phyloP scores from a whole-genome alignment of 1,139 yeast genomes.

The Nadsonia starkeyi-henricii region DNA sequence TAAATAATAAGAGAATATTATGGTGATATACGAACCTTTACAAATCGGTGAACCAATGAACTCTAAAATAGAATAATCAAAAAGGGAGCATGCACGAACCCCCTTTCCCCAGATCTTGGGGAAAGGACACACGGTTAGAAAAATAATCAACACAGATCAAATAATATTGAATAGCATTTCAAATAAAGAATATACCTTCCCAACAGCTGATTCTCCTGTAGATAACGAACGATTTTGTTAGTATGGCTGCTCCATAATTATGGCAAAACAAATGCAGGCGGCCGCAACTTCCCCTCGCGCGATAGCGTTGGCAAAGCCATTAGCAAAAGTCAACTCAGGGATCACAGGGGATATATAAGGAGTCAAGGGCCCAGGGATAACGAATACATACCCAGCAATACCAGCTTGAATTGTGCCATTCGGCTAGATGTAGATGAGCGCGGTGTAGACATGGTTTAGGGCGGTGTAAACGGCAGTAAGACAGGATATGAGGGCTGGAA shows the following conservation, averaged over 20 bases:
- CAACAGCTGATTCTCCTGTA: conserved; percentile 87
- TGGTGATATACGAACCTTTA: conserved; percentile 30
- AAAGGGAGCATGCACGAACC: no score
- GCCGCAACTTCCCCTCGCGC: background rate
- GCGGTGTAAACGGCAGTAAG: no score
- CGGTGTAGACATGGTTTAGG: conserved; percentile 17
- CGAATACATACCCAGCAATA: conserved; percentile 39
- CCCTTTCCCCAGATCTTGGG: conserved; percentile 13
- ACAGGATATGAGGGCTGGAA: no score
- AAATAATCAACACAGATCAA: background rate
- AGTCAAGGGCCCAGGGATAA: no score
- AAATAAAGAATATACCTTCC: conserved; percentile 36
- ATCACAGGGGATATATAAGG: background rate
- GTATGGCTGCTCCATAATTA: background rate
- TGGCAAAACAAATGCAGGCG: background rate
- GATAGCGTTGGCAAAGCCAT: no score
- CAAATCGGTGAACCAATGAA: conserved; percentile 85
- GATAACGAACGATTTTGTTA: background rate
- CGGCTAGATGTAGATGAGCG: conserved; percentile 24
- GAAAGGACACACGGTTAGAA: background rate
- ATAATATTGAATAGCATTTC: conserved; percentile 3
- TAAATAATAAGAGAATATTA: background rate
- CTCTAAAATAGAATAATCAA: conserved; percentile 19
- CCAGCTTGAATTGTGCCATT: conserved; percentile 67
- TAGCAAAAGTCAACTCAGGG: background rate